Evolutionary conservation across 306 rosid species (phyloP), one percentile per base, ranked within the genome.

Genomic region (Styphnolobium japonicum): DNA sequence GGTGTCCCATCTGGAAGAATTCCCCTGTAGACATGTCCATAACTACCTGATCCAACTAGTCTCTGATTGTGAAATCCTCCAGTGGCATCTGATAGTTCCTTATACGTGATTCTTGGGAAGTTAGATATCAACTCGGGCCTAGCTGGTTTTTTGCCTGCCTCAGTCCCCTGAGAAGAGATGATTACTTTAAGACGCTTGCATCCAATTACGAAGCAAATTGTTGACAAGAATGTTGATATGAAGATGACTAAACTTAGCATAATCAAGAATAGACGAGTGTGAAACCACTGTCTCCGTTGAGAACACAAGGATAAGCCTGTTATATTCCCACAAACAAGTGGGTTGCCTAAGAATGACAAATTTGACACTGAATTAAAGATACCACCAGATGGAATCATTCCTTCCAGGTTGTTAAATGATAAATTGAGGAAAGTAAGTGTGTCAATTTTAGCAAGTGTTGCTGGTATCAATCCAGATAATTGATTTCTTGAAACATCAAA

Each of bases 61-160:
- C 86, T 88, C 63, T 80, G 85, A 55, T 86, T 84, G 55, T 87
- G 90, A 83, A 89, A 91, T 68, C 93, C 89, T 36, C 42, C 79
- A 0, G 92, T 91, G 55, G 92, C 94, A 21, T 92, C 92, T 18
- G 90, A 88, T 19, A 92, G 76, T 78, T 89, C 92, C 76, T 90
- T 79, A 23, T 86, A 78, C 22, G 91, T 88, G 55, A 89, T 87
- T 76, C 94, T 90, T 67, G 89, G 97, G 81, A 88, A 85, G 75
- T 87, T 89, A 62, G 42, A 78, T 18, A 82, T 62, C 67, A 82
- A 14, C 49, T 92, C 94, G 11, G 86, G 88, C 73, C 78, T 58
- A 15, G 75, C 71, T 67, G 87, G 71, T 29, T 70, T 85, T 67
- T 73, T 75, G 3, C 45, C 63, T 2, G 60, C 36, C 45, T 66